Evolutionary conservation across 2,329 filamentous ascomycete genomes (phyloP).

Genomic region (Verticillium alfalfae): DNA sequence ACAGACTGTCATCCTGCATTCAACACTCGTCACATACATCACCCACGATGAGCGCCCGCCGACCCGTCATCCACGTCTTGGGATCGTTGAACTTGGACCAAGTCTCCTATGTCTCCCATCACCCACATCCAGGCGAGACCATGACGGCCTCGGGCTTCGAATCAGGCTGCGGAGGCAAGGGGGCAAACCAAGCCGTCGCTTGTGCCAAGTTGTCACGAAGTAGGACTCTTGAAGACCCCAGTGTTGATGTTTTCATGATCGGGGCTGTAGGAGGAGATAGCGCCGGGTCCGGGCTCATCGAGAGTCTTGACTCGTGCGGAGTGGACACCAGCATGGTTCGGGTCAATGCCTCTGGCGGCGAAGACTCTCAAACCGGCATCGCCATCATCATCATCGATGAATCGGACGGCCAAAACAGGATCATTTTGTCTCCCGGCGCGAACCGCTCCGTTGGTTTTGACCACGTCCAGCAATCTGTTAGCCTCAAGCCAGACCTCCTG

Average conservation of each 20-base stretch:
- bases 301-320: slow-evolving; percentile 37
- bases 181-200: slow-evolving; percentile 70
- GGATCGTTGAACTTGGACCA: slow-evolving; percentile 72
- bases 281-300: slow-evolving; percentile 40
- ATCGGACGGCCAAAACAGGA: slow-evolving; percentile 50
- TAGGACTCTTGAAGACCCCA: slow-evolving; percentile 3
- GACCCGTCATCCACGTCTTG: slow-evolving; percentile 54
- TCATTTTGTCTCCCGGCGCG: slow-evolving; percentile 50
- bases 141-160: slow-evolving; percentile 60
- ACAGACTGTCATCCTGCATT: not conserved
- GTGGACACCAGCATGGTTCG: slow-evolving; percentile 39
- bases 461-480: slow-evolving; percentile 12
- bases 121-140: slow-evolving; percentile 66
- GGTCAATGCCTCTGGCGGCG: slow-evolving; percentile 26
- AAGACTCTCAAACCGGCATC: slow-evolving; percentile 36
- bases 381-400: slow-evolving; percentile 55
- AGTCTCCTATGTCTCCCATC: slow-evolving; percentile 60
- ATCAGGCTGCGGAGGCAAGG: slow-evolving; percentile 55
- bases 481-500: slow-evolving; percentile 45
- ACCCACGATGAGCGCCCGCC: not conserved
- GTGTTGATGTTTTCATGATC: slow-evolving; percentile 46
- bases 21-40: not conserved
- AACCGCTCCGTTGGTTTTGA: slow-evolving; percentile 31
- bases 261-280: slow-evolving; percentile 51
- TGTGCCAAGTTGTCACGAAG: slow-evolving; percentile 52